phyloP scores from a whole-genome alignment of 805 yeast genomes.

The Pichia californica region DNA sequence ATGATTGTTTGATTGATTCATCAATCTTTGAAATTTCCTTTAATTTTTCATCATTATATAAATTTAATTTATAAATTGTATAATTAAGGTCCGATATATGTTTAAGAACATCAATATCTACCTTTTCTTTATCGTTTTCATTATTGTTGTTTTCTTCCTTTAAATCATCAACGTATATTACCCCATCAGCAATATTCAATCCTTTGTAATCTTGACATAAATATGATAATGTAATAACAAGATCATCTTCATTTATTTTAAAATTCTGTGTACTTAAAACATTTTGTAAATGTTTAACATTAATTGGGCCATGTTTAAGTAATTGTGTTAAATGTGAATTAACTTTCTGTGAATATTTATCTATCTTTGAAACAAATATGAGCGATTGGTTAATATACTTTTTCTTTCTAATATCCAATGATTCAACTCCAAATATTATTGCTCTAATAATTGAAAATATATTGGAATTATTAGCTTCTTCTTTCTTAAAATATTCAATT shows the following conservation, averaged over 20 bases:
- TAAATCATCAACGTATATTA: no score
- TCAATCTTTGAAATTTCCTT: slow-evolving; percentile 10
- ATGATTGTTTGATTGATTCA: slow-evolving; percentile 9
- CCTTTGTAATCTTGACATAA: background rate
- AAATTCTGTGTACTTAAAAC: background rate
- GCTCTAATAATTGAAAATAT: background rate
- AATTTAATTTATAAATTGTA: slow-evolving; percentile 19
- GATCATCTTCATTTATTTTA: background rate
- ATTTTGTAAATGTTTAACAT: background rate
- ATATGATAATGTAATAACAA: background rate
- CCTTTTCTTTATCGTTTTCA: slow-evolving; percentile 7
- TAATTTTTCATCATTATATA: slow-evolving; percentile 15
- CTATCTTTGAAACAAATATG: background rate
- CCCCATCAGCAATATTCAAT: no score
- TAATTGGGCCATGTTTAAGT: slow-evolving; percentile 1
- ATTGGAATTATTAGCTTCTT: background rate
- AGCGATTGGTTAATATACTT: background rate
- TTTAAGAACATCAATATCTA: slow-evolving; percentile 13
- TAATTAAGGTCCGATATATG: slow-evolving; percentile 25
- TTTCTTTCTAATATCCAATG: background rate
- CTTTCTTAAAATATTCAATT: background rate
- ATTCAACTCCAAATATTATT: slow-evolving; percentile 2
- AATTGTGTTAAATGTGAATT: background rate
- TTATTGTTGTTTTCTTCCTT: no score
- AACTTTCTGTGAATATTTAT: background rate